Evolutionary conservation across 2,329 filamentous ascomycete genomes (phyloP).

Genomic region (Colletotrichum magnum): DNA sequence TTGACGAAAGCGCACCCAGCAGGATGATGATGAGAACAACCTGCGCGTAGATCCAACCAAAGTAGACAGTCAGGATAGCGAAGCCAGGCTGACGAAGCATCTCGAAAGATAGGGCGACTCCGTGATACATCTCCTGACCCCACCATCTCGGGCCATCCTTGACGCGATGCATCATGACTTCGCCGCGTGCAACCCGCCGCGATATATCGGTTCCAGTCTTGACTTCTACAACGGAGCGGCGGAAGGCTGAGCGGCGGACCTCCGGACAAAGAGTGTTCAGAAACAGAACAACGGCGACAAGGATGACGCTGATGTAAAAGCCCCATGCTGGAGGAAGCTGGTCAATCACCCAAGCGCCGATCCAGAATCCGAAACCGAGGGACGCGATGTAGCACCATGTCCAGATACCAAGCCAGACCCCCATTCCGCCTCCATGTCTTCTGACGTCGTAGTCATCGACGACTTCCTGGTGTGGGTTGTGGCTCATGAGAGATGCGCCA

Average conservation of each 20-base stretch:
- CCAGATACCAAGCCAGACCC: constrained; percentile 85
- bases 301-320: constrained; percentile 80
- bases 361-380: constrained; percentile 78
- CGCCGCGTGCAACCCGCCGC: constrained; percentile 76
- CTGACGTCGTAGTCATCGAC: constrained; percentile 78
- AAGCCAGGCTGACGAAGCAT: constrained; percentile 85
- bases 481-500: constrained; percentile 81
- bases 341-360: constrained; percentile 80
- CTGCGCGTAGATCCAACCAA: constrained; percentile 84
- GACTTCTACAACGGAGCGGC: constrained; percentile 77
- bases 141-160: constrained; percentile 82
- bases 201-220: constrained; percentile 66
- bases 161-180: constrained; percentile 82
- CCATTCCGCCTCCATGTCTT: constrained; percentile 82
- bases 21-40: constrained; percentile 80
- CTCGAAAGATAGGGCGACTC: constrained; percentile 73
- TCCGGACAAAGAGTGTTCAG: constrained; percentile 81
- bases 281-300: constrained; percentile 75
- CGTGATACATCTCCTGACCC: constrained; percentile 82
- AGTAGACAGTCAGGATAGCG: constrained; percentile 78
- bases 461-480: constrained; percentile 79
- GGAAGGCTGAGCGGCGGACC: constrained; percentile 77
- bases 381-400: constrained; percentile 83
- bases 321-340: constrained; percentile 77
- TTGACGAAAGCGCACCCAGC: constrained; percentile 79